Base-by-base conservation (phyloP, 306 rosid species). In the Arachis hypogaea region DNA sequence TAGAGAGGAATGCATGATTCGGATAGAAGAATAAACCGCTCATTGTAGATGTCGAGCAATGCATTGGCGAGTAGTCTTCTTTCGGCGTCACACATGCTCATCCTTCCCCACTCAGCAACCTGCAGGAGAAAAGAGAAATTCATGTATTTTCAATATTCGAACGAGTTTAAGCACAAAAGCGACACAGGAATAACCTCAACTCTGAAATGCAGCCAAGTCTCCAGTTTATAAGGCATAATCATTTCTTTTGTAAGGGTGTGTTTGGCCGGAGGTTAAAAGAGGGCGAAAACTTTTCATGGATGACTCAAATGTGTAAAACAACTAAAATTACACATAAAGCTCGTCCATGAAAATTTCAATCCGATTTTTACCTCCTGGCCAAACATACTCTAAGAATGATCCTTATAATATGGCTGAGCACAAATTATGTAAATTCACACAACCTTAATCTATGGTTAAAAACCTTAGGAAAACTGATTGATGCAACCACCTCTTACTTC, bases 61-160 rank as follows among this genome's bases (percentile, higher is more conserved):
- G 99, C 98, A 70, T 95, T 95, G 9, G 97, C 96, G 9, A 94
- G 84, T 63, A 94, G 97, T 84, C 98, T 82, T 83, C 86, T 88
- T 86, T 94, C 98, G 0, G 99, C 99, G 66, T 95, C 99, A 59
- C 95, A 87, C 89, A 95, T 95, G 77, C 92, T 95, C 98, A 92
- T 90, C 81, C 82, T 87, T 80, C 99, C 99, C 99, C 99, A 95
- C 80, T 92, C 96, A 1, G 97, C 78, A 67, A 92, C 47, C 99
- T 95, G 83, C 81, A 46, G 55, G 71, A 66, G 79, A 45, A 75
- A 71, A 9, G 59, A 52, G 28, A 22, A 22, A 22, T 56, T 55
- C 30, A 36, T 10, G 77, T 18, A 59, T 65, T 61, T 63, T 4
- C 58, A 57, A 57, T 42, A 44, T 36, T 69, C 29, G 50, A 22